These are phyloP conservation scores for Wickerhamia fluorescens DNA, from an alignment of 805 yeast genomes.

Conservation along the genomic window DNA sequence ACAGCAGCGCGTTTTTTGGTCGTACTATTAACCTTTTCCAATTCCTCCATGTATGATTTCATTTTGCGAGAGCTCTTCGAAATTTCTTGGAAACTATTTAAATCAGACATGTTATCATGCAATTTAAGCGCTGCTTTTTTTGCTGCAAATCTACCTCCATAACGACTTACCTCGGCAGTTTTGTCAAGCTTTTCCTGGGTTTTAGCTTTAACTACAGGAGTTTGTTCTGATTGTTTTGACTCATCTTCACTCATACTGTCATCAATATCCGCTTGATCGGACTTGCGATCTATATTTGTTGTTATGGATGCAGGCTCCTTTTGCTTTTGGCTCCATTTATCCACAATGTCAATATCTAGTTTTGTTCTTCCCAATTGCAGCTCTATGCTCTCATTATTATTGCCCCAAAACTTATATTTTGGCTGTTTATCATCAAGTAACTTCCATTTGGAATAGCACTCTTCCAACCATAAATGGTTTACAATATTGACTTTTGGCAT, in stretches of 20 bases:
- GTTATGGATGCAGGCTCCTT: conserved; percentile 3
- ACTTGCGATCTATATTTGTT: background rate
- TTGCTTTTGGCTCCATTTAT: conserved; percentile 25
- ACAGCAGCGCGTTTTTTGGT: conserved; percentile 4
- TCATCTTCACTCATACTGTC: conserved; percentile 23
- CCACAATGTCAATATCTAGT: conserved; percentile 35
- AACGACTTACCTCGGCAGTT: conserved; percentile 2
- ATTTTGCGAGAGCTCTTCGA: conserved; percentile 37
- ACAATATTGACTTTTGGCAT: conserved; percentile 42
- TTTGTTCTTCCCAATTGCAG: conserved; percentile 48
- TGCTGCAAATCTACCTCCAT: conserved; percentile 49
- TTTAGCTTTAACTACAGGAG: conserved; percentile 8
- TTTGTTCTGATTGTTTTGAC: conserved; percentile 5
- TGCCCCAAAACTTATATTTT: conserved; percentile 43
- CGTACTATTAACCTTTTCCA: conserved; percentile 18
- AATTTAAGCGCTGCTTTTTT: conserved; percentile 58
- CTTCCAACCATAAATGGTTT: conserved; percentile 87
- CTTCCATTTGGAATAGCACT: conserved; percentile 58
- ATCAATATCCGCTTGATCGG: conserved; percentile 16
- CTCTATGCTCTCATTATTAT: conserved; percentile 30
- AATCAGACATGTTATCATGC: conserved; percentile 61
- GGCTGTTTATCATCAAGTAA: conserved; percentile 38
- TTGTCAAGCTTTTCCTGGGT: conserved; percentile 6
- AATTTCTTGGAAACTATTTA: conserved; percentile 53
- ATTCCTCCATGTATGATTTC: conserved; percentile 28